Percentiles rank a stretch among this genome's conserved stretches.
Conservation (phyloP, 768 basidiomycete species). For the Russula sp. region DNA sequence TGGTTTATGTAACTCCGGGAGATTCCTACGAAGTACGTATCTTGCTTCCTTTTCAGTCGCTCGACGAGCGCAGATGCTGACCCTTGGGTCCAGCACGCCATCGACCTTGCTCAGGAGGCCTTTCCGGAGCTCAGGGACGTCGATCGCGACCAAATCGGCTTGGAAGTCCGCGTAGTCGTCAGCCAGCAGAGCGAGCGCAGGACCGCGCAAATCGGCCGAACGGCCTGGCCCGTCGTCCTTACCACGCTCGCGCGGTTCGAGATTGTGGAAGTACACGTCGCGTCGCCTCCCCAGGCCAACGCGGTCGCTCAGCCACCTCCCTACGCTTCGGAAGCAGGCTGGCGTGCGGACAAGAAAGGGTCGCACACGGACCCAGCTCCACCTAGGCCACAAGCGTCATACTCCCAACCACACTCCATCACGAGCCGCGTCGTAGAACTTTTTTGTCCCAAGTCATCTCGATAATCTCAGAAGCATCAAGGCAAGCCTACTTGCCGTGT, state of each 20-base stretch:
- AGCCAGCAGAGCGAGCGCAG: conserved; percentile 13
- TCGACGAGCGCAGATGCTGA: not conserved
- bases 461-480: not conserved
- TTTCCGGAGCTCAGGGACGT: conserved; percentile 25
- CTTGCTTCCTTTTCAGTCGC: no score
- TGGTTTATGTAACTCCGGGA: conserved; percentile 30
- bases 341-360: not conserved
- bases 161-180: conserved; percentile 27
- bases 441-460: conserved; percentile 1
- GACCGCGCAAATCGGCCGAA: conserved; percentile 26
- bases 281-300: not conserved
- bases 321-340: not conserved
- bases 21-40: conserved; percentile 24
- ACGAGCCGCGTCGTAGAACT: conserved; percentile 4
- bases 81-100: conserved; percentile 22
- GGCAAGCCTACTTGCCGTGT: not conserved
- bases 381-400: not conserved
- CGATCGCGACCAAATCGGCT: conserved; percentile 22
- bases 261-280: conserved; percentile 28
- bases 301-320: conserved; percentile 16
- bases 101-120: conserved; percentile 21
- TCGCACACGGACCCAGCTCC: not conserved
- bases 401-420: not conserved
- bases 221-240: conserved; percentile 27
- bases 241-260: conserved; percentile 26